Evolutionary conservation across 2,329 filamentous ascomycete genomes (phyloP), one percentile per base, ranked within the genome.

Genomic region (Colletotrichum limetticola): DNA sequence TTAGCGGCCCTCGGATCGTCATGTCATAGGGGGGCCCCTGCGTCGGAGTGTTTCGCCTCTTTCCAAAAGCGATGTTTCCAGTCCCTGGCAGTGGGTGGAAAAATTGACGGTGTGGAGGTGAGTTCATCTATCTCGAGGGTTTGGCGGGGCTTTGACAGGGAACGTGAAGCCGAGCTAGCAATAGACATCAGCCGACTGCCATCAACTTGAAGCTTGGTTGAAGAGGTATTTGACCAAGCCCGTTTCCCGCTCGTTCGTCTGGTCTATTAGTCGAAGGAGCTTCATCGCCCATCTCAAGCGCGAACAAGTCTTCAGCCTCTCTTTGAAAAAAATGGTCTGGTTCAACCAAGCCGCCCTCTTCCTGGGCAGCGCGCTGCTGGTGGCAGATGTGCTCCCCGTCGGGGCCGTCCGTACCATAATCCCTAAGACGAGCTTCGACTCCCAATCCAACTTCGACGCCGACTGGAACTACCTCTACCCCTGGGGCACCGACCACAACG

Each of bases 401-500:
- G 56, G 22, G 19, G 56, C 60, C 56, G n/a, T 37, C 8, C 22
- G 19, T 22, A 74, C 70, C 35, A 67, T 75, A 16, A 76, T 77
- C 11, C 75, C 76, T 3, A 57, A 30, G 28, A 64, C 49, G 35
- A 71, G 55, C 55, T 67, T 75, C 32, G 56, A 74, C 56, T 71
- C 66, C 2, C 60, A 71, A 11, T 19, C 64, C n/a, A 24, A 57
- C 76, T 85, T 87, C 67, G 81, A 85, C 68, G 75, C 79, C 5
- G 80, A 87, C 79, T 90, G 87, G 81, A 79, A 78, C 66, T 87
- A 88, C 79, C 84, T 87, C 75, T 90, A 91, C 76, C 88, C 76
- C 2, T 78, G 88, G 89, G 88, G 88, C 26, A 86, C 83, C 22
- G 86, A 88, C 76, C 88, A 90, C 80, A 90, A 90, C 76, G 89